These are phyloP conservation scores for Entrophospora sp. DNA, from an alignment of 192 early-diverging fungal species.

Conservation along the genomic window DNA sequence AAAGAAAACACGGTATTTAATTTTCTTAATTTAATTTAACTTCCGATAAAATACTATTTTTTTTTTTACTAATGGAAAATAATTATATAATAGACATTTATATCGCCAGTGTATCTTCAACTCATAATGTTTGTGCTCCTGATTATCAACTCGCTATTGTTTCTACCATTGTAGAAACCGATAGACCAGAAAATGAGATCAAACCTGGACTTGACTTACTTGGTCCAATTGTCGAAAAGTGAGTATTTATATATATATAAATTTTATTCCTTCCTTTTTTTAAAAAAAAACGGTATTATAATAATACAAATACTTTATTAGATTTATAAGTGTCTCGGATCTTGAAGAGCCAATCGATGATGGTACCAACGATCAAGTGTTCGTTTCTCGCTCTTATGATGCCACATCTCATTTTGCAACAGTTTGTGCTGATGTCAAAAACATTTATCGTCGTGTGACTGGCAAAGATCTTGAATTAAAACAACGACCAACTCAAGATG, in stretches of 20 bases:
- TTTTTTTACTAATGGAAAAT: too few species aligned
- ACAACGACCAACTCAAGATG: constrained; percentile 53
- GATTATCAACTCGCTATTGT: constrained; percentile 92
- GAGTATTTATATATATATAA: constrained; percentile 16
- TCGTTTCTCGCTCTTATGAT: constrained; percentile 92
- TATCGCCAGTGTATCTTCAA: constrained; percentile 77
- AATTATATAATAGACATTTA: constrained; percentile 81
- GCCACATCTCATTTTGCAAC: constrained; percentile 99
- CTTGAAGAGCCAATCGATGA: constrained; percentile 82
- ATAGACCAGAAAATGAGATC: constrained; percentile 84
- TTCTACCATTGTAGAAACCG: constrained; percentile 91
- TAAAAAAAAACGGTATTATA: not conserved
- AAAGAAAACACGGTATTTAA: constrained; percentile 57
- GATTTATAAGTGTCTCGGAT: constrained; percentile 76
- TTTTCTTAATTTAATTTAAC: too few species aligned
- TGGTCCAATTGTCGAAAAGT: constrained; percentile 84
- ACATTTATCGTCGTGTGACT: constrained; percentile 77
- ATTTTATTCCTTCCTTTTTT: not conserved
- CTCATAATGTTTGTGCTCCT: constrained; percentile 89
- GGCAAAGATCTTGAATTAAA: constrained; percentile 68
- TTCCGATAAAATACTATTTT: too few species aligned
- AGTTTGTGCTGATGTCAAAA: constrained; percentile 92
- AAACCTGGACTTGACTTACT: constrained; percentile 80
- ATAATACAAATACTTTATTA: constrained; percentile 9
- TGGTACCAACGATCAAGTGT: constrained; percentile 76